Evolutionary conservation across 176 grass and related monocot species (phyloP), one percentile per base, ranked within the genome.

Genomic region (Eleusine coracana): DNA sequence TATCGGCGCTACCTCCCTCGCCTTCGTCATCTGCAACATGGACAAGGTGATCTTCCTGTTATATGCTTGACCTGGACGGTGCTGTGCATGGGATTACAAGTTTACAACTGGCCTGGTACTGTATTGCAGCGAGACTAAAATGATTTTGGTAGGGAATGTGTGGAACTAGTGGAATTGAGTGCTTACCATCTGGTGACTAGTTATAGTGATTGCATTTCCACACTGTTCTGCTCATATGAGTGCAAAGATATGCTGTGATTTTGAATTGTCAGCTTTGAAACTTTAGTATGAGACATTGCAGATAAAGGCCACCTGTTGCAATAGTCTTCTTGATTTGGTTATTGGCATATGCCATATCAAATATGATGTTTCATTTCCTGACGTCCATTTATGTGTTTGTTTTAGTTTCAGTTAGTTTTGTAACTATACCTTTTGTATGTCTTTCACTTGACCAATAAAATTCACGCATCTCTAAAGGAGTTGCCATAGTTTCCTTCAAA

Each of bases 21-120:
- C 96, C 7, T 98, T 98, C 82, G 96, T 98, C 49, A 83, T 98
- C 75, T 95, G 96, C 85, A 98, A 98, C 80, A 98, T 98, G 96
- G 96, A 98, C 82, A 98, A 98, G 93, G 96, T 98, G 45, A 52
- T 23, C 25, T 38, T 74, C 70, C 13, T 46, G 17, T 34, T 46
- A 29, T 56, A 38, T 74, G 46, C 65, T 51, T 52, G 18, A 39
- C 7, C 3, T 41, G 8, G 41, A 62, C 44, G n/a, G 65, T 55
- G 50, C n/a, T 27, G 49, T 60, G 42, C 70, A 27, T 10, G 28
- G 80, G 70, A 51, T 74, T 62, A 65, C 7, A 46, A 5, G 41
- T 46, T 51, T 36, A 51, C 58, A 51, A 15, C 14, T 31, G 29
- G 20, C 13, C 31, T 39, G 37, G 70, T 61, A 55, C 17, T 15